Evolutionary conservation across 2,329 filamentous ascomycete genomes (phyloP), one percentile per base, ranked within the genome.

Genomic region (Cladosporium sphaerospermum): DNA sequence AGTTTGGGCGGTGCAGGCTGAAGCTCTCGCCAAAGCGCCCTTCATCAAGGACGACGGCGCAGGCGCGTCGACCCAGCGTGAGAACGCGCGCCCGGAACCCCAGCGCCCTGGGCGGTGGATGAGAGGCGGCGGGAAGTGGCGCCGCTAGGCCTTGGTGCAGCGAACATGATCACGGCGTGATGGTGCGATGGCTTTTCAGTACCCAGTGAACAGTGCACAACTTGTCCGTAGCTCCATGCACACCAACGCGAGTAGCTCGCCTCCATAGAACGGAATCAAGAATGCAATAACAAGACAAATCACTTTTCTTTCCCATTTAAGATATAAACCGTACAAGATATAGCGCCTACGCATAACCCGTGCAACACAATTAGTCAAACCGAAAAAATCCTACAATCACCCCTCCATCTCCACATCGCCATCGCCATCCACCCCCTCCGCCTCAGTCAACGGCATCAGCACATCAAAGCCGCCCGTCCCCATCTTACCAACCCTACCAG

Each of bases 391-490:
- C 40, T 50, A 50, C 47, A 45, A 52, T 13, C 36, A 56, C 10
- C 52, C 57, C 14, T 56, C 55, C 62, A 59, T 61, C 41, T 64
- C 58, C 4, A 59, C 57, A 55, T 64, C 61, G 3, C 50, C 50
- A 23, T 53, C 50, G 9, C 37, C 44, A 14, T 45, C 50, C n/a
- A 33, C 31, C 10, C 31, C 19, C 43, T 53, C 50, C 2, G 37
- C 42, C 42, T 42, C 37, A 9, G 42, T 53, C 7, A 53, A 23
- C 4, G 47, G 47, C 47, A 50, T 50, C 14, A 96, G 76, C 41
- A 99, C 85, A 73, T 97, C 91, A 71, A 97, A 97, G 16, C 86
- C 82, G 37, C 93, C 93, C 1, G 93, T 99, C 46, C 93, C 93
- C 55, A 95, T 83, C 60, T 81, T 86, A 45, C 89, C 86, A 56